A percentile compares a stretch with the other conserved stretches of the same genome.
phyloP scores from a whole-genome alignment of 225 moss, liverwort and hornwort species.

The Pseudisothecium myosuroides region DNA sequence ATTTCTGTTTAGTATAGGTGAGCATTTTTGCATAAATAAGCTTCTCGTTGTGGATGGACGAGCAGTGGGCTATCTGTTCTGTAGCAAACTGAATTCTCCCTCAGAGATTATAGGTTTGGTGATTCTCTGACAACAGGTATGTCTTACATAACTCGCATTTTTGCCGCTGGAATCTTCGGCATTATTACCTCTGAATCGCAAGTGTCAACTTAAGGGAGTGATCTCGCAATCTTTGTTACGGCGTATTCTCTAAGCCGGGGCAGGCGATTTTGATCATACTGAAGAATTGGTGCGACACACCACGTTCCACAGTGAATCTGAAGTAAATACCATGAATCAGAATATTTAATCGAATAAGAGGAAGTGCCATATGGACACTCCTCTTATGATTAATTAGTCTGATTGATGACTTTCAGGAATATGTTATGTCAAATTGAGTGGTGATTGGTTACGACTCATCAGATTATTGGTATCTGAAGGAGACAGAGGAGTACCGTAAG shows the following conservation, averaged over 20 bases:
- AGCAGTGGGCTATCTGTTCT: neutral
- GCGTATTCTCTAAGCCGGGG: neutral
- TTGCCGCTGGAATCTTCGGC: neutral
- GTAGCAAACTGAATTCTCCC: neutral
- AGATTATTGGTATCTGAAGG: neutral
- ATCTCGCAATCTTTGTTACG: neutral
- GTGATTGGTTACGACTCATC: slow-evolving; percentile 7
- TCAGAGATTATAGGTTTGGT: neutral
- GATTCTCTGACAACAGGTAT: neutral
- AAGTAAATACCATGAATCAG: neutral
- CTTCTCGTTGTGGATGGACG: neutral
- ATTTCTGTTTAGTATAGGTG: neutral
- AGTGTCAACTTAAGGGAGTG: neutral
- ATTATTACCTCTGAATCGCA: neutral
- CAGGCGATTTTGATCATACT: neutral
- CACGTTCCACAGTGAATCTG: neutral
- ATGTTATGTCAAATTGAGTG: neutral
- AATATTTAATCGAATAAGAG: neutral
- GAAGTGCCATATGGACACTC: neutral
- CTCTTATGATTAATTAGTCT: neutral
- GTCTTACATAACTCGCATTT: neutral
- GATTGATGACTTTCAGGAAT: neutral
- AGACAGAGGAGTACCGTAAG: neutral
- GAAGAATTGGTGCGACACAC: neutral
- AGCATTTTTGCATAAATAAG: neutral